A percentile compares a stretch with the other conserved stretches of the same genome.
Evolutionary conservation across 2,329 filamentous ascomycete genomes (phyloP).

Genomic region (Aspergillus vadensis): DNA sequence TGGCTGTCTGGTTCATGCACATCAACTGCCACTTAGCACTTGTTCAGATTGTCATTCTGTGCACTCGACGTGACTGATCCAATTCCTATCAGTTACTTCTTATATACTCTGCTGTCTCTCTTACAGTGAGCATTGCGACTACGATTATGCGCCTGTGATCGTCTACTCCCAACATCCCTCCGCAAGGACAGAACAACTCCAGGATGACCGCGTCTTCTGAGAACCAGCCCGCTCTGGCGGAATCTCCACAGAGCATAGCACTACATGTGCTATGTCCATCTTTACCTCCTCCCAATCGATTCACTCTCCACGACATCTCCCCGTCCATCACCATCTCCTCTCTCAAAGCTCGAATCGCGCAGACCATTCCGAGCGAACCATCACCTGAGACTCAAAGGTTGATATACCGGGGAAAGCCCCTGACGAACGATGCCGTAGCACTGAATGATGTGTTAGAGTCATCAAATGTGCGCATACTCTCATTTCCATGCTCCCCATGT

Average conservation of each 20-base stretch:
- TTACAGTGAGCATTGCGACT: not conserved
- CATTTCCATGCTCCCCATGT: not conserved
- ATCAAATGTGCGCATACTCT: slow-evolving; percentile 47
- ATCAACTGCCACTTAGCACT: not conserved
- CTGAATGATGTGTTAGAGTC: slow-evolving; percentile 55
- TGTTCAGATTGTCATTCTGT: not conserved
- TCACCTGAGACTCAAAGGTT: slow-evolving; percentile 54
- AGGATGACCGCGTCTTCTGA: slow-evolving; percentile 18
- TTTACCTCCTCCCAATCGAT: slow-evolving; percentile 37
- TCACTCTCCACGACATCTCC: slow-evolving; percentile 41
- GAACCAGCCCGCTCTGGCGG: not conserved
- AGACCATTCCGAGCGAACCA: slow-evolving; percentile 51
- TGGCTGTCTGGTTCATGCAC: not conserved
- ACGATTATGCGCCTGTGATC: slow-evolving; percentile 3
- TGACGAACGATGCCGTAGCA: slow-evolving; percentile 52
- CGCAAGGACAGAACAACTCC: not conserved
- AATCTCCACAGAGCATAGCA: slow-evolving; percentile 24
- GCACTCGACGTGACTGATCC: not conserved
- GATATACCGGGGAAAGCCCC: slow-evolving; percentile 59
- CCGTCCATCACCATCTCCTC: slow-evolving; percentile 51
- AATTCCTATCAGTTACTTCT: not conserved
- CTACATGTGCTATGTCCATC: slow-evolving; percentile 48
- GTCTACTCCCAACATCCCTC: not conserved
- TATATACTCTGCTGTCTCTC: not conserved
- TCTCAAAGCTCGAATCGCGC: slow-evolving; percentile 56